phyloP scores from a whole-genome alignment of 306 rosid species.

The Lotus japonicus region DNA sequence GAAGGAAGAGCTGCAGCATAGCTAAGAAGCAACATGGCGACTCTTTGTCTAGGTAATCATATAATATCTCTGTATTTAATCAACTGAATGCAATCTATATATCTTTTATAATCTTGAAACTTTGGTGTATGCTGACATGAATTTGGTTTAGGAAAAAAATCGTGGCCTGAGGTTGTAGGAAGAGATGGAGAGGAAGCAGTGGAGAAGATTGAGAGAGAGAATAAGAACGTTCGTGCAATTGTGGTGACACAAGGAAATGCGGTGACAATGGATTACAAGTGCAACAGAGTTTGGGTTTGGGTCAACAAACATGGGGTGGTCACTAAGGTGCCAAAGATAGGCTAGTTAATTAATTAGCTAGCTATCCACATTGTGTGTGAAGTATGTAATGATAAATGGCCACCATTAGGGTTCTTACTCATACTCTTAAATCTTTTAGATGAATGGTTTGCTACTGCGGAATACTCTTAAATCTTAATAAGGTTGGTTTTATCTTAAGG shows the following conservation, averaged over 20 bases:
- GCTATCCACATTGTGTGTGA: not conserved
- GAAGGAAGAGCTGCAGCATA: not conserved
- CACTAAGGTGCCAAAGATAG: slow-evolving; percentile 6
- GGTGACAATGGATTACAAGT: not conserved
- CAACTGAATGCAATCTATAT: not conserved
- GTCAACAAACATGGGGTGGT: slow-evolving; percentile 18
- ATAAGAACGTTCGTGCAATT: slow-evolving; percentile 8
- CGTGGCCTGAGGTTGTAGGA: slow-evolving; percentile 45
- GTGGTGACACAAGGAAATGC: slow-evolving; percentile 20
- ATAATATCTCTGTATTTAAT: not conserved
- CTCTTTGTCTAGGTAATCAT: not conserved
- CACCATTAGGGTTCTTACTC: no score
- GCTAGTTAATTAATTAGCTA: not conserved
- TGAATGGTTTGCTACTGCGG: no score
- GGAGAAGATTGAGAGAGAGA: slow-evolving; percentile 26
- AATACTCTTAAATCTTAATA: no score
- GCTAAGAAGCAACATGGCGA: not conserved
- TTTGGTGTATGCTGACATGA: no score
- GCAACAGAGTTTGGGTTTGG: slow-evolving; percentile 32
- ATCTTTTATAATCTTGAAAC: not conserved
- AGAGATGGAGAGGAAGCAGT: slow-evolving; percentile 21
- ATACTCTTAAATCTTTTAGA: no score
- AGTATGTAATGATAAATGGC: not conserved
- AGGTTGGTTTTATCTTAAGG: no score
- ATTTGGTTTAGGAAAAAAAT: slow-evolving; percentile 21